Evolutionary conservation across 2,329 filamentous ascomycete species (phyloP), one percentile per base, ranked within the genome.

Genomic region (Thielaviopsis ethacetica): DNA sequence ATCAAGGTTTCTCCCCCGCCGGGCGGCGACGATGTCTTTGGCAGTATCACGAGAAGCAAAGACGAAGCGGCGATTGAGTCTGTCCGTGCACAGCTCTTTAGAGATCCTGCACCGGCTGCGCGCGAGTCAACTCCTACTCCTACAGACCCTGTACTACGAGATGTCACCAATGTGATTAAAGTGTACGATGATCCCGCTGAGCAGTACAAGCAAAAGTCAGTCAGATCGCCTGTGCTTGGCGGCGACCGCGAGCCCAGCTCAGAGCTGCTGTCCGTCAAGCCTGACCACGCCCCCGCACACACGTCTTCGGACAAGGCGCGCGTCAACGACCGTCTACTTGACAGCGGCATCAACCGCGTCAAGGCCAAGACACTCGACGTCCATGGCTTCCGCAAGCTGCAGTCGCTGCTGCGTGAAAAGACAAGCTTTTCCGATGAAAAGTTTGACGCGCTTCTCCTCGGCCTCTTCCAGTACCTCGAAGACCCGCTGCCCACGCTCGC

Each of bases 301-400:
- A 12, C 30, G 19, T 54, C 22, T 55, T 27, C 13, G n/a, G 81
- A 84, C 10, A 82, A 80, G 65, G 66, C 71, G 4, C 77, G 76
- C 54, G 80, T 83, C 63, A 81, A 76, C 65, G 71, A 72, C 7
- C 80, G 84, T 52, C 73, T 91, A 24, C 76, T 91, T 5, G 80
- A 84, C 34, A 90, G 86, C 65, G 87, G 85, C 55, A 86, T 91
- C 64, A 75, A 82, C 56, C 85, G 86, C 63, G 84, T 91, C 64
- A 82, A 82, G 64, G 76, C 80, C 30, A 81, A 82, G 65, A 81
- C 81, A 0, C 78, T 91, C n/a, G 87, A 91, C 66, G 85, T 87
- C 3, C 86, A 90, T 66, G 86, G 86, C 59, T 89, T 91, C 75
- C 81, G 86, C 57, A 86, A 87, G 66, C 74, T 91, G 54, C 86